phyloP scores from a whole-genome alignment of 1,284 basidiomycete species.

The Pyrrhoderma noxium region DNA sequence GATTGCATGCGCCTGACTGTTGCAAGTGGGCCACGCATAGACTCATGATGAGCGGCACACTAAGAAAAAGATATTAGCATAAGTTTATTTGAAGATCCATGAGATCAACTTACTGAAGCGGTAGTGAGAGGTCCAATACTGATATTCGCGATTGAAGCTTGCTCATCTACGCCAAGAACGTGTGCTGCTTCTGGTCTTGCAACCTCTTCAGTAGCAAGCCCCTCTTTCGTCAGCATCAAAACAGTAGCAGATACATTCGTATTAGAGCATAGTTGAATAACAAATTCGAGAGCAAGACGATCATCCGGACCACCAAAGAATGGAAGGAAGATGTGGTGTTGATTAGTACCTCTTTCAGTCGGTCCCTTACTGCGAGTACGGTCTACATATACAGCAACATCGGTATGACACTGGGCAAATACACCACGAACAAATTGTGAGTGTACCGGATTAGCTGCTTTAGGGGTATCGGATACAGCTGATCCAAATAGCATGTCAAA shows the following conservation, averaged over 20 bases:
- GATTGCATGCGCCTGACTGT: slow-evolving; percentile 37
- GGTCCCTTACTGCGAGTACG: slow-evolving; percentile 29
- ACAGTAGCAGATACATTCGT: slow-evolving; percentile 48
- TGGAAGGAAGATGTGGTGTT: slow-evolving; percentile 51
- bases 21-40: slow-evolving; percentile 36
- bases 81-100: background rate
- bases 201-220: slow-evolving; percentile 13
- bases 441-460: slow-evolving; percentile 33
- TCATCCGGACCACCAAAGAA: slow-evolving; percentile 73
- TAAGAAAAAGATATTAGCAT: slow-evolving; percentile 18
- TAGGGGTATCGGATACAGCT: slow-evolving; percentile 22
- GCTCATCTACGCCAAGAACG: slow-evolving; percentile 7
- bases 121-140: slow-evolving; percentile 35
- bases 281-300: slow-evolving; percentile 49
- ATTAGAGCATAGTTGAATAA: slow-evolving; percentile 52
- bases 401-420: slow-evolving; percentile 42
- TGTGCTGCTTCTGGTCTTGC: slow-evolving; percentile 25
- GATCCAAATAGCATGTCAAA: slow-evolving; percentile 60
- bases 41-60: slow-evolving; percentile 34
- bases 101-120: slow-evolving; percentile 33
- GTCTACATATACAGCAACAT: slow-evolving; percentile 68
- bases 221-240: slow-evolving; percentile 51
- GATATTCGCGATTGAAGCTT: slow-evolving; percentile 25
- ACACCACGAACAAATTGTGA: slow-evolving; percentile 55
- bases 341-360: slow-evolving; percentile 22